phyloP scores from a whole-genome alignment of 2,329 filamentous ascomycete species.

The Tolypocladium paradoxum region DNA sequence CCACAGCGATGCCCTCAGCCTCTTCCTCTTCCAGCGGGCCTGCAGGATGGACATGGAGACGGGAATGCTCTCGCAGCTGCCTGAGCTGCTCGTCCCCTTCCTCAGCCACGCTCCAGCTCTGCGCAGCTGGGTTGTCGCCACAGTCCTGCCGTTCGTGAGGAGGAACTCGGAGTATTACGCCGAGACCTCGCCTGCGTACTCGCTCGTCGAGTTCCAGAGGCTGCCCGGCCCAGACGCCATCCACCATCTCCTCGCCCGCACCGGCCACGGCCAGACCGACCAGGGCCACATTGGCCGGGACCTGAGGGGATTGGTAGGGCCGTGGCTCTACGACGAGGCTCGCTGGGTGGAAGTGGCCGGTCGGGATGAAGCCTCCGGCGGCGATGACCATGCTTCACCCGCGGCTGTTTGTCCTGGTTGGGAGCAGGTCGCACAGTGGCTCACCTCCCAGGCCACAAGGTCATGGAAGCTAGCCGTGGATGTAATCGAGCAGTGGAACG shows the following conservation, averaged over 20 bases:
- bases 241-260: slow-evolving; percentile 49
- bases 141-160: slow-evolving; percentile 56
- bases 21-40: slow-evolving; percentile 58
- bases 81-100: slow-evolving; percentile 58
- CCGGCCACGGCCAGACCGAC: slow-evolving; percentile 29
- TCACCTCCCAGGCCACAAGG: slow-evolving; percentile 45
- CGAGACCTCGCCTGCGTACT: slow-evolving; percentile 31
- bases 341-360: slow-evolving; percentile 33
- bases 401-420: slow-evolving; percentile 46
- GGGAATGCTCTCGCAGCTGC: slow-evolving; percentile 58
- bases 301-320: slow-evolving; percentile 55
- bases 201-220: slow-evolving; percentile 52
- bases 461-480: slow-evolving; percentile 53
- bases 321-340: slow-evolving; percentile 59
- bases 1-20: slow-evolving; percentile 43
- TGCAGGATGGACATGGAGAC: slow-evolving; percentile 61
- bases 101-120: slow-evolving; percentile 49
- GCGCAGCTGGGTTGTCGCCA: slow-evolving; percentile 58
- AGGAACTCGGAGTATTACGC: slow-evolving; percentile 62
- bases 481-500: slow-evolving; percentile 62
- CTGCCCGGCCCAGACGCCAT: slow-evolving; percentile 50
- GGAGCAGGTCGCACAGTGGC: slow-evolving; percentile 60
- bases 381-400: slow-evolving; percentile 14
- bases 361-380: slow-evolving; percentile 1
- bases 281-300: slow-evolving; percentile 45